Percentiles rank a stretch among this genome's conserved stretches.
These are phyloP conservation scores for Fonsecaea nubica DNA, from an alignment of 2,329 filamentous ascomycete genomes.

Conservation along the genomic window DNA sequence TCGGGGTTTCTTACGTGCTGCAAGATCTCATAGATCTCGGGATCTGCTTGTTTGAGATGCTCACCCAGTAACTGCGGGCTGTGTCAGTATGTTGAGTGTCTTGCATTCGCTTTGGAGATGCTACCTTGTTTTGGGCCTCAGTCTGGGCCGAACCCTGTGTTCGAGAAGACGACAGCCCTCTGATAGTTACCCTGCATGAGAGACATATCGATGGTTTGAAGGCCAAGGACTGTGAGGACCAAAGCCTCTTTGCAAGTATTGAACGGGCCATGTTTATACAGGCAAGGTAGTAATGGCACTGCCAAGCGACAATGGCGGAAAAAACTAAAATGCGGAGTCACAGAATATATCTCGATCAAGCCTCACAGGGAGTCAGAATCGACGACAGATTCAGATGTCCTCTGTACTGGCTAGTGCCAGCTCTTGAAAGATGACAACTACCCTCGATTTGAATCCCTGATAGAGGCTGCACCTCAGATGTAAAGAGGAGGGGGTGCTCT, in stretches of 20 bases:
- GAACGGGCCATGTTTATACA: slow-evolving; percentile 26
- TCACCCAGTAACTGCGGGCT: slow-evolving; percentile 75
- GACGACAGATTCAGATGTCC: background rate
- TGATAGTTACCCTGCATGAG: slow-evolving; percentile 26
- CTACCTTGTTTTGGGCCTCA: slow-evolving; percentile 34
- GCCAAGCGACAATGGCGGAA: background rate
- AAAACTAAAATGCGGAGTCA: background rate
- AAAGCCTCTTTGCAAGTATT: slow-evolving; percentile 26
- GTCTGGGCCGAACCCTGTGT: slow-evolving; percentile 20
- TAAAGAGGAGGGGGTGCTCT: background rate
- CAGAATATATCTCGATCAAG: background rate
- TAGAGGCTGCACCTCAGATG: background rate
- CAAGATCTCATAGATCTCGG: slow-evolving; percentile 84
- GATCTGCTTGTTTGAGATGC: slow-evolving; percentile 82
- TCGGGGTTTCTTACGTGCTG: slow-evolving; percentile 71
- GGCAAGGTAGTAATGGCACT: background rate
- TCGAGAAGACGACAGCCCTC: slow-evolving; percentile 27
- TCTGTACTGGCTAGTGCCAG: background rate
- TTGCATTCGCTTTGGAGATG: background rate
- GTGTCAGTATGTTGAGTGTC: background rate
- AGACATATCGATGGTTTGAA: slow-evolving; percentile 31
- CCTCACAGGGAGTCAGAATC: background rate
- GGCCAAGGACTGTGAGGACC: slow-evolving; percentile 20
- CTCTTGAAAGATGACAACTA: background rate
- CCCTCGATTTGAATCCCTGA: background rate